These are phyloP conservation scores for Poterioochromonas sp. DNA, from an alignment of 352 stramenopile genomes.

Conservation along the genomic window DNA sequence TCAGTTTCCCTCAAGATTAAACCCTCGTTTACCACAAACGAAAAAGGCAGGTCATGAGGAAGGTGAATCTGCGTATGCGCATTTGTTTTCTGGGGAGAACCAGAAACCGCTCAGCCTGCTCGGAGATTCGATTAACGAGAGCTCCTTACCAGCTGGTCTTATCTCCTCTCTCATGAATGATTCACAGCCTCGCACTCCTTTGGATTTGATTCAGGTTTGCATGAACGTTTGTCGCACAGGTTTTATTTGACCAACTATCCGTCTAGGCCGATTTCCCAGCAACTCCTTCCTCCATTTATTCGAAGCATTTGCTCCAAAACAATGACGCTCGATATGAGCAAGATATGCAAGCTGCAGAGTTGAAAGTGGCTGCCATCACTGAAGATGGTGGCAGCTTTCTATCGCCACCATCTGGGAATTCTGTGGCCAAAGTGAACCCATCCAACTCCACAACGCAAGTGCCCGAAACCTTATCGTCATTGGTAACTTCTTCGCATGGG, in stretches of 20 bases:
- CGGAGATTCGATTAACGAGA: not conserved
- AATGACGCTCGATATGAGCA: not conserved
- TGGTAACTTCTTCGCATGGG: not conserved
- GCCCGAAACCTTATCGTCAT: not conserved
- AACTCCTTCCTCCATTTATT: conserved; percentile 10
- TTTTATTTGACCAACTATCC: not conserved
- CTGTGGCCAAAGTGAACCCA: no score
- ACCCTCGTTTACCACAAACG: not conserved
- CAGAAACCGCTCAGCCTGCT: not conserved
- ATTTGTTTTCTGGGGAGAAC: not conserved
- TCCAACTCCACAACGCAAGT: not conserved
- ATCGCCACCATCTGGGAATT: no score
- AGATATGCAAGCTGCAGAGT: not conserved
- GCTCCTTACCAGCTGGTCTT: not conserved
- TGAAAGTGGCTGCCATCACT: not conserved
- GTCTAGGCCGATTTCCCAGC: conserved; percentile 8
- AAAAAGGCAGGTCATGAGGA: not conserved
- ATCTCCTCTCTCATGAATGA: not conserved
- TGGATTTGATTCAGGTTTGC: conserved; percentile 1
- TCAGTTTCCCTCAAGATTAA: not conserved
- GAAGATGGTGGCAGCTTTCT: no score
- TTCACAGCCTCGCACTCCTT: not conserved
- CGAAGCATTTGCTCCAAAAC: no score
- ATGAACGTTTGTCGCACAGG: no score
- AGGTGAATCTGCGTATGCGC: not conserved